A percentile compares a stretch with the other conserved stretches of the same genome.
These are phyloP conservation scores for Mortierella sp. DNA, from an alignment of 371 early-diverging fungal genomes.

Conservation along the genomic window DNA sequence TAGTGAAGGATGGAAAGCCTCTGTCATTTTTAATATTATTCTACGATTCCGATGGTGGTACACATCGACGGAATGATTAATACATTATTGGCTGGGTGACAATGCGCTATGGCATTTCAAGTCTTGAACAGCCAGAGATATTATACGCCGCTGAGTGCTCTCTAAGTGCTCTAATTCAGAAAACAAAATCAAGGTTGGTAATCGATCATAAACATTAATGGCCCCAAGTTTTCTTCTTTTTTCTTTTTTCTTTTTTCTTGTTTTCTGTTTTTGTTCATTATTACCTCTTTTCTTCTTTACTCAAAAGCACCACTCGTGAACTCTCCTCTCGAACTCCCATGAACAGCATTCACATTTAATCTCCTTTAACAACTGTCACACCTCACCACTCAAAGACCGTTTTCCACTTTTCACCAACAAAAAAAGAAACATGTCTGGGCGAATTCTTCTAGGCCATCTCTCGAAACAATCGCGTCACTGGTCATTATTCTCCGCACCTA, in stretches of 20 bases:
- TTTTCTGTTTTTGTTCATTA: neutral
- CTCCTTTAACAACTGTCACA: neutral
- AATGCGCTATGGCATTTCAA: too few species aligned
- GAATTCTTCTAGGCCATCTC: neutral
- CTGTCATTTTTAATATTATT: too few species aligned
- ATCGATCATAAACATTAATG: too few species aligned
- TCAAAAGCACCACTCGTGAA: neutral
- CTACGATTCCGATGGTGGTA: too few species aligned
- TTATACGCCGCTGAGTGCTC: too few species aligned
- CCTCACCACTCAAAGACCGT: neutral
- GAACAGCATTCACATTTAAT: neutral
- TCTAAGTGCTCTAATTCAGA: too few species aligned
- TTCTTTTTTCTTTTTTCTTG: neutral
- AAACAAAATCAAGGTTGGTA: too few species aligned
- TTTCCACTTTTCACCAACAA: neutral
- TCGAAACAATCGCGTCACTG: neutral
- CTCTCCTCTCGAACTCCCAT: neutral
- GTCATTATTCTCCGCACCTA: neutral
- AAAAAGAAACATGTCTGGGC: neutral
- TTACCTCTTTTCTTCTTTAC: conserved; percentile 1
- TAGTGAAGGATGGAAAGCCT: too few species aligned
- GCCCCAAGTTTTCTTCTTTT: too few species aligned
- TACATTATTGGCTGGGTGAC: too few species aligned
- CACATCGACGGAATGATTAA: too few species aligned
- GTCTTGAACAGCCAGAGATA: too few species aligned